A percentile compares a stretch with the other conserved stretches of the same genome.
Evolutionary conservation across 192 early-diverging fungal species (phyloP).

Genomic region (Geranomyces variabilis): DNA sequence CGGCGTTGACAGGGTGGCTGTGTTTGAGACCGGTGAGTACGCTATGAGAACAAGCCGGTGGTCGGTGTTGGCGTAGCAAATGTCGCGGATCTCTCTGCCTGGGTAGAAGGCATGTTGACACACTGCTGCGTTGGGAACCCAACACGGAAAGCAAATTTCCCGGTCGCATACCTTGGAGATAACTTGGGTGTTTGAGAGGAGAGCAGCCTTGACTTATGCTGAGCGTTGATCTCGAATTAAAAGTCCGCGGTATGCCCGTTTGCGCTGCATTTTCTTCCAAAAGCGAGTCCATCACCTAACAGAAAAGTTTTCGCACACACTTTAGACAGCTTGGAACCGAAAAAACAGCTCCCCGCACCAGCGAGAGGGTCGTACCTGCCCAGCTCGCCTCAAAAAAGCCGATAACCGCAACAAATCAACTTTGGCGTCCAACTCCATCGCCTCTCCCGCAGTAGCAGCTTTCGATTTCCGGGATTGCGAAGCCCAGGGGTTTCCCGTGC

Average conservation of each 20-base stretch:
- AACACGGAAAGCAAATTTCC: not conserved
- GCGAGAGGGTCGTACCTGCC: too few relatives aligned
- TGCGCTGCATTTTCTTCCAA: slow-evolving; percentile 44
- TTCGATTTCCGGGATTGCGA: not conserved
- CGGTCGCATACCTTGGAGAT: slow-evolving; percentile 29
- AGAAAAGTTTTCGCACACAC: too few relatives aligned
- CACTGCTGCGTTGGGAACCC: too few relatives aligned
- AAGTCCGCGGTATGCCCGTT: slow-evolving; percentile 24
- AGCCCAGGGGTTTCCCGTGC: slow-evolving; percentile 25
- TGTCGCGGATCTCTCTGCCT: slow-evolving; percentile 25
- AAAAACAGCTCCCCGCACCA: too few relatives aligned
- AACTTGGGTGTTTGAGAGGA: slow-evolving; percentile 20
- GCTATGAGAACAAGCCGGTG: slow-evolving; percentile 32
- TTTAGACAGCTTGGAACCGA: not conserved
- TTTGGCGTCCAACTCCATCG: slow-evolving; percentile 28
- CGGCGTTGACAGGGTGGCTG: not conserved
- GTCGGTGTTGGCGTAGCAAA: slow-evolving; percentile 38
- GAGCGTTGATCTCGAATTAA: slow-evolving; percentile 19
- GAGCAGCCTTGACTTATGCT: slow-evolving; percentile 43
- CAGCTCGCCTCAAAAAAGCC: slow-evolving; percentile 38
- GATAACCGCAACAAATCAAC: slow-evolving; percentile 40
- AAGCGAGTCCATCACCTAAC: slow-evolving; percentile 47
- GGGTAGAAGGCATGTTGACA: too few relatives aligned
- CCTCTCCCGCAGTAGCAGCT: not conserved
- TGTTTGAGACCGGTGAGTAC: slow-evolving; percentile 16